Evolutionary conservation across 352 stramenopile species (phyloP), one percentile per base, ranked within the genome.

Genomic region (Globisporangium carolinianum): DNA sequence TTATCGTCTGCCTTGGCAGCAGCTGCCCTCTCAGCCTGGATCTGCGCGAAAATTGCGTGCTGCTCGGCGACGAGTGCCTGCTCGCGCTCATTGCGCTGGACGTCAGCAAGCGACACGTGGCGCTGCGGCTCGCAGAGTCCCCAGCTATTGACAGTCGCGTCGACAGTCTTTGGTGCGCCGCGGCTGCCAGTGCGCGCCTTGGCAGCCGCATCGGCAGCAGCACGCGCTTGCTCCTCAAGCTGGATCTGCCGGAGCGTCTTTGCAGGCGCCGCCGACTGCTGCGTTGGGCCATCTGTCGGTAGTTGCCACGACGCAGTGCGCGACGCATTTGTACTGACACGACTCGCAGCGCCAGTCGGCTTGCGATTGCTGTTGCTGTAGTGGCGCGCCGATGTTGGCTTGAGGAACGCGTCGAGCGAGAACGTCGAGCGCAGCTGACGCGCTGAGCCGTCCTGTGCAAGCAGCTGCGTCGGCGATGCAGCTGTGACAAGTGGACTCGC

Each of bases 231-330:
- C 53, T 90, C 80, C 55, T 90, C 80, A 8, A 72, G 59, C 57
- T 90, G 80, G 24, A 90, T 90, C 50, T 89, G 66, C 48, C 85
- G 79, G 1, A 89, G 53, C 15, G 75, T 78, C 59, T 83, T 82
- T 39, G 55, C 46, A 12, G 53, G 60, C 41, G 41, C 43, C 36
- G 8, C 41, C 24, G 24, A 24, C 24, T 24, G 24, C 2, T 24
- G 24, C 24, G 24, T 24, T 24, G 24, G 24, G 24, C 24, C 24
- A 24, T 24, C 24, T 24, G 24, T 24, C 24, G 24, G 24, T 2
- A 24, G 24, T 24, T 24, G 24, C 24, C 24, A 55, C n/a, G 45
- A 45, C 41, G 41, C 41, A 15, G 41, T 14, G 24, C 24, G 24
- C 24, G 24, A 2, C 2, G 24, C 1, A 24, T 24, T 24, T 24